Evolutionary conservation across 257 asterid genomes (phyloP).

Genomic region (Anisodus acutangulus): DNA sequence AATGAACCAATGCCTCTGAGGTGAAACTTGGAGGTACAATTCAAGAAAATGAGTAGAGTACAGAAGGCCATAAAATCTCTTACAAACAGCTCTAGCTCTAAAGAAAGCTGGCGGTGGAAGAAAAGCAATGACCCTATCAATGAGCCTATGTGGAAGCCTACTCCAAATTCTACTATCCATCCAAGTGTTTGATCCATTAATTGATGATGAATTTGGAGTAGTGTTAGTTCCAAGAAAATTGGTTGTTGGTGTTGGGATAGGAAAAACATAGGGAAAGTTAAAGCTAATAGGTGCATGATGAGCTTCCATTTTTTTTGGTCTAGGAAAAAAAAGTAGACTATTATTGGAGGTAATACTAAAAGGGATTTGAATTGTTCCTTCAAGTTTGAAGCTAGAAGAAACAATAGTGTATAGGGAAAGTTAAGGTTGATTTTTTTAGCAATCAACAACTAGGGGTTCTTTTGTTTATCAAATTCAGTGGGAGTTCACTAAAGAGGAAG

Average conservation of each 20-base stretch:
- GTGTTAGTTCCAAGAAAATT: constrained; percentile 29
- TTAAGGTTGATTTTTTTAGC: constrained; percentile 35
- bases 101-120: constrained; percentile 92
- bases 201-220: constrained; percentile 13
- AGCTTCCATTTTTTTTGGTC: constrained; percentile 57
- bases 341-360: neutral
- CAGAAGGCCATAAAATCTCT: constrained; percentile 76
- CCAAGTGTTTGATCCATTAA: constrained; percentile 42
- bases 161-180: constrained; percentile 92
- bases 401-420: constrained; percentile 29
- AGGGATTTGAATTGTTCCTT: constrained; percentile 20
- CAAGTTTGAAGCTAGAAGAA: constrained; percentile 23
- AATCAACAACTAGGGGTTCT: constrained; percentile 30
- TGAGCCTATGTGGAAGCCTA: constrained; percentile 66
- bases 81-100: constrained; percentile 78
- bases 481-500: constrained; percentile 30
- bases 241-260: constrained; percentile 35
- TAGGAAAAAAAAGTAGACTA: neutral
- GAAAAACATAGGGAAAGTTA: constrained; percentile 53
- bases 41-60: constrained; percentile 70
- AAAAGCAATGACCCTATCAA: constrained; percentile 73
- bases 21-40: constrained; percentile 63
- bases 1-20: constrained; percentile 69
- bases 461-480: constrained; percentile 49
- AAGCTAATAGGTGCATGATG: constrained; percentile 47